These are phyloP conservation scores for Posidonia australis DNA, from an alignment of 106 monocot species.

Conservation along the genomic window DNA sequence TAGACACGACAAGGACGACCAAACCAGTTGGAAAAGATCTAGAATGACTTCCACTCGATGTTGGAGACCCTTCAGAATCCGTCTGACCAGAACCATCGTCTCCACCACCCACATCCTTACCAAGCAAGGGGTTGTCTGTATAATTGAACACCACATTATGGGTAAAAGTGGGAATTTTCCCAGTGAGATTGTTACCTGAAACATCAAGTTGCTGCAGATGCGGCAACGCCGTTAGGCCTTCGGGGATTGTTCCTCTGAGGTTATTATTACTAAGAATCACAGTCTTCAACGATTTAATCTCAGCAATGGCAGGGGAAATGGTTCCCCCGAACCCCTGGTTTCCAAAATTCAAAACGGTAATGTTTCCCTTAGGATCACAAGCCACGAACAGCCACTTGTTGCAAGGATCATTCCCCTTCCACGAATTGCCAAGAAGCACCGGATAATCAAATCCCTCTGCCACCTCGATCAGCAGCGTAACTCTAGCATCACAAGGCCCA, in stretches of 20 bases:
- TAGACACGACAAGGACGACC: not conserved
- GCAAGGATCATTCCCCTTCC: conserved; percentile 81
- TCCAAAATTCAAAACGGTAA: conserved; percentile 38
- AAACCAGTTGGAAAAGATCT: too few relatives aligned
- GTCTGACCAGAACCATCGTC: not conserved
- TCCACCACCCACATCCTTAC: conserved; percentile 9
- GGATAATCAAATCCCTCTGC: conserved; percentile 75
- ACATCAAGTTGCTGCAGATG: conserved; percentile 50
- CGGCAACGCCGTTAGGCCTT: conserved; percentile 26
- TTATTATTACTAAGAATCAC: conserved; percentile 43
- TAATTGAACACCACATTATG: conserved; percentile 26
- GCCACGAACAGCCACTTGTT: conserved; percentile 39
- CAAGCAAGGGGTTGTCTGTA: conserved; percentile 39
- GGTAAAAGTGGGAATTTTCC: conserved; percentile 40
- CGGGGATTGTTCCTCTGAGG: conserved; percentile 56
- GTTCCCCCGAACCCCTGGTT: conserved; percentile 41
- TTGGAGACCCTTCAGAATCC: not conserved
- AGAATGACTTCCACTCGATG: not conserved
- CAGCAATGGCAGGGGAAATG: conserved; percentile 45
- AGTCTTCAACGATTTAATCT: conserved; percentile 34
- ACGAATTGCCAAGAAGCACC: conserved; percentile 23
- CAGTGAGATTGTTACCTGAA: conserved; percentile 47
- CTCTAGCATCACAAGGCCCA: conserved; percentile 46
- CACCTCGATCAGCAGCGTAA: conserved; percentile 38
- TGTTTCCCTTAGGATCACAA: conserved; percentile 36